phyloP scores from a whole-genome alignment of 1,284 basidiomycete genomes.

The Laetiporus sulphureus region DNA sequence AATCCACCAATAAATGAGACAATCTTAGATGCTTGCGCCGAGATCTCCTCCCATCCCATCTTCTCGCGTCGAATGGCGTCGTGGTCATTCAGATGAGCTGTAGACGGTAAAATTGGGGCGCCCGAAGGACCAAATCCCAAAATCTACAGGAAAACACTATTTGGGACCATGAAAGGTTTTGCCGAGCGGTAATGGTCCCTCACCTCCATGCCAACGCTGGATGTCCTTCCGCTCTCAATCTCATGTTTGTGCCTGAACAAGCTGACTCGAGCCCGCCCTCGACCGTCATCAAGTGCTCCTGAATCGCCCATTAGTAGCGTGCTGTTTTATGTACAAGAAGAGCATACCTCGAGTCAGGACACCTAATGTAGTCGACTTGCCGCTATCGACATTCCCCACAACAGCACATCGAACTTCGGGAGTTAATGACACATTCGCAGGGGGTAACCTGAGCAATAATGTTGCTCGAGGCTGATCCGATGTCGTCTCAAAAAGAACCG shows the following conservation, averaged over 20 bases:
- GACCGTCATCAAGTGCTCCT: constrained; percentile 91
- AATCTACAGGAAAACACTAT: constrained; percentile 64
- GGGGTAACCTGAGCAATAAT: constrained; percentile 63
- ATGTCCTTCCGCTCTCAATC: constrained; percentile 91
- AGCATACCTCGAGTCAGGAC: constrained; percentile 68
- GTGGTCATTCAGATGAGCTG: constrained; percentile 44
- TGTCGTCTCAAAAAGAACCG: constrained; percentile 43
- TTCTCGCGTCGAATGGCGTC: constrained; percentile 76
- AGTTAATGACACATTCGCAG: constrained; percentile 61
- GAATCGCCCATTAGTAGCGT: constrained; percentile 26
- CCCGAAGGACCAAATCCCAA: constrained; percentile 77
- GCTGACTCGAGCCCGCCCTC: constrained; percentile 88
- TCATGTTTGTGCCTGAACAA: constrained; percentile 98
- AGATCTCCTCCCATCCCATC: constrained; percentile 96
- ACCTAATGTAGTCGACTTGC: constrained; percentile 92
- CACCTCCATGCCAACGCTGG: constrained; percentile 94
- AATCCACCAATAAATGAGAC: constrained; percentile 83
- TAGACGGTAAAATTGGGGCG: constrained; percentile 68
- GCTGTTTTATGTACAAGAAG: background rate
- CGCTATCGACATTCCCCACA: constrained; percentile 91
- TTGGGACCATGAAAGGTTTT: background rate
- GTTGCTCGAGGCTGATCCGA: constrained; percentile 46
- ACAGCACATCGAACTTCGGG: constrained; percentile 93
- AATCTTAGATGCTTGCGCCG: constrained; percentile 84
- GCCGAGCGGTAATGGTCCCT: background rate